These are phyloP conservation scores for Neurospora terricola DNA, from an alignment of 495 filamentous ascomycete genomes.

Conservation along the genomic window DNA sequence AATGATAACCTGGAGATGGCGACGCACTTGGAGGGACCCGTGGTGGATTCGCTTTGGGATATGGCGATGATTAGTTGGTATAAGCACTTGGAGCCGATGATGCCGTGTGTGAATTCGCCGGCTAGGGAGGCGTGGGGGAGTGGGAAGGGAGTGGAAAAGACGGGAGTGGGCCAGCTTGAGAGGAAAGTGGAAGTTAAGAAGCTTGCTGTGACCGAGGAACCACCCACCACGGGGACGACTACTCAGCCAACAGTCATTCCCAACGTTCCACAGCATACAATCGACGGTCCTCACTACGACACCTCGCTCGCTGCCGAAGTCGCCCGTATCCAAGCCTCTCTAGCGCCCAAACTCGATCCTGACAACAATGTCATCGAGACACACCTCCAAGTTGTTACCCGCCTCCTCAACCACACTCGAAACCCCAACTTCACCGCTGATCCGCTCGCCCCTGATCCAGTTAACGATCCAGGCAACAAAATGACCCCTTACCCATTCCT, in stretches of 20 bases:
- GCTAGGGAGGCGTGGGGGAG: slow-evolving; percentile 24
- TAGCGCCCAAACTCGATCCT: slow-evolving; percentile 32
- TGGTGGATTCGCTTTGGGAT: slow-evolving; percentile 68
- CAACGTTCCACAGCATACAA: slow-evolving; percentile 45
- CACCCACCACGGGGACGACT: background rate
- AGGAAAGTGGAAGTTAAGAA: background rate
- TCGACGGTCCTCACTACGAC: slow-evolving; percentile 55
- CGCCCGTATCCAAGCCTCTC: slow-evolving; percentile 42
- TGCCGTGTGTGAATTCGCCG: slow-evolving; percentile 46
- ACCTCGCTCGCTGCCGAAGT: slow-evolving; percentile 47
- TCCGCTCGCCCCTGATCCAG: slow-evolving; percentile 32
- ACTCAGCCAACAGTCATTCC: slow-evolving; percentile 8
- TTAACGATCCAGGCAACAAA: slow-evolving; percentile 31
- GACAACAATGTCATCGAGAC: slow-evolving; percentile 26
- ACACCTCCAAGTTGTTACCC: slow-evolving; percentile 44
- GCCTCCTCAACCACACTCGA: slow-evolving; percentile 54
- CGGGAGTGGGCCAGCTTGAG: background rate
- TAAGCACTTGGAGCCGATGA: slow-evolving; percentile 48
- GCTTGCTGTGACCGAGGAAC: background rate
- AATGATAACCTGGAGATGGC: slow-evolving; percentile 77
- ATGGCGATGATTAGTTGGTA: slow-evolving; percentile 62
- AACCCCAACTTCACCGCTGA: slow-evolving; percentile 41
- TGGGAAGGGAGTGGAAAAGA: background rate
- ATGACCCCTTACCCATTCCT: slow-evolving; percentile 52
- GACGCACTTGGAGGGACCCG: slow-evolving; percentile 63